Evolutionary conservation across 352 stramenopile genomes (phyloP), one percentile per base, ranked within the genome.

Genomic region (Globisporangium megalacanthum): DNA sequence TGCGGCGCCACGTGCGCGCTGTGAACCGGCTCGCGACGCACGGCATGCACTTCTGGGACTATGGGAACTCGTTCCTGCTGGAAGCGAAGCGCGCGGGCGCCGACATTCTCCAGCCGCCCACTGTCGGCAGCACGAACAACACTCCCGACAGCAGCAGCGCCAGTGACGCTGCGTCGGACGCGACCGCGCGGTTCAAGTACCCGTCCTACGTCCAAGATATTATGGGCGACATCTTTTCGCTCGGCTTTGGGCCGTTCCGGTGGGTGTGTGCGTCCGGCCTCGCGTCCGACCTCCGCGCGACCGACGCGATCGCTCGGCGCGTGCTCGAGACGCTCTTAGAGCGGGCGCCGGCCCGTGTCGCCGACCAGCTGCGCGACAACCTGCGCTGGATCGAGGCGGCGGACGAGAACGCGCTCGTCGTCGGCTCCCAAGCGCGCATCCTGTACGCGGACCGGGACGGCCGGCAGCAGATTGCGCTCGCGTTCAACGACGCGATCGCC

Each of bases 171-270:
- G 25, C 25, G 25, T 29, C 25, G 25, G 25, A 29, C 25, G 25
- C 25, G 25, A 29, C 25, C 1, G 25, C 25, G 25, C 25, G 25
- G 37, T 96, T 96, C 67, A 79, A 82, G 60, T 96, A 96, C 70
- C 83, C 83, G 33, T 92, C 77, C 31, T 95, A 95, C 66, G 84
- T 96, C 33, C 84, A 96, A 65, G 87, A 94, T 63, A 96, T 96
- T 56, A 95, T 96, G 86, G 87, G 87, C 45, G 86, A 95, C 69
- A 94, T 96, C 59, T 95, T 95, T 70, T 95, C 81, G 44, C 81
- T 95, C 15, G 87, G 87, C 25, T 96, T 96, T 63, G 87, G 87
- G 17, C 86, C 87, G 8, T 96, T 96, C 78, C 83, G 86, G 17
- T 96, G 87, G 87, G 83, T 96, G 20, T 96, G 86, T 59, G 89